Conservation (phyloP, 1,284 basidiomycete genomes). For the Boletus subluridellus region DNA sequence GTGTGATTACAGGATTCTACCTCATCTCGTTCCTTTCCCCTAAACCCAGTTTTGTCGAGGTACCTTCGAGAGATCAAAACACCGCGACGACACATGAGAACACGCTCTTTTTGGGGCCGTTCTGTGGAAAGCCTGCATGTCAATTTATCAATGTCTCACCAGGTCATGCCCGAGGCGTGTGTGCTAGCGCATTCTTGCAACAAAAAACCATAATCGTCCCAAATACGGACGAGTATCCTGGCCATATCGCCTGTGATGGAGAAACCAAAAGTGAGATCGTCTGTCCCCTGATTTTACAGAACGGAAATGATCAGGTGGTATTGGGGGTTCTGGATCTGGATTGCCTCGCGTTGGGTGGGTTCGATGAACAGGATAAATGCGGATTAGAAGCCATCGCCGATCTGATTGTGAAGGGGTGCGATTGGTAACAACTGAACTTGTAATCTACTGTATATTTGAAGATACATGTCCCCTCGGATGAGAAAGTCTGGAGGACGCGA, state of each 20-base stretch:
- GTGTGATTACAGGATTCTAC: conserved; percentile 69
- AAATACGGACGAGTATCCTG: conserved; percentile 76
- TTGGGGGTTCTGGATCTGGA: conserved; percentile 86
- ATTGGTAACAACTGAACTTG: conserved; percentile 46
- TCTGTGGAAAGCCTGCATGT: conserved; percentile 86
- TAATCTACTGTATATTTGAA: conserved; percentile 9
- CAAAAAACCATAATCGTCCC: conserved; percentile 58
- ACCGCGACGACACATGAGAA: conserved; percentile 14
- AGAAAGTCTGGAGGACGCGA: not conserved
- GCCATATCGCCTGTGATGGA: conserved; percentile 88
- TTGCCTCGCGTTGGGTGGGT: conserved; percentile 68
- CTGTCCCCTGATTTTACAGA: conserved; percentile 58
- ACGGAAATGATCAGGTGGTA: conserved; percentile 36
- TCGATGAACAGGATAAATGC: conserved; percentile 67
- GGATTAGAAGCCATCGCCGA: conserved; percentile 71
- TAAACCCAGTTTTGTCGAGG: conserved; percentile 33
- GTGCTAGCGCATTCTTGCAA: conserved; percentile 70
- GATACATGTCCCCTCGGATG: not conserved
- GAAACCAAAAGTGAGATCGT: conserved; percentile 86
- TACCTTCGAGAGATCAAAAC: conserved; percentile 14
- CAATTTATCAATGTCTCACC: conserved; percentile 66
- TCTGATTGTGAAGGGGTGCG: conserved; percentile 55
- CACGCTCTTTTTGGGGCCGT: conserved; percentile 72
- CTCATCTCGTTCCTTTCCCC: conserved; percentile 65
- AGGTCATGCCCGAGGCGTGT: conserved; percentile 68